Conservation (phyloP, 768 basidiomycete genomes). For the Sarcodon sp. region DNA sequence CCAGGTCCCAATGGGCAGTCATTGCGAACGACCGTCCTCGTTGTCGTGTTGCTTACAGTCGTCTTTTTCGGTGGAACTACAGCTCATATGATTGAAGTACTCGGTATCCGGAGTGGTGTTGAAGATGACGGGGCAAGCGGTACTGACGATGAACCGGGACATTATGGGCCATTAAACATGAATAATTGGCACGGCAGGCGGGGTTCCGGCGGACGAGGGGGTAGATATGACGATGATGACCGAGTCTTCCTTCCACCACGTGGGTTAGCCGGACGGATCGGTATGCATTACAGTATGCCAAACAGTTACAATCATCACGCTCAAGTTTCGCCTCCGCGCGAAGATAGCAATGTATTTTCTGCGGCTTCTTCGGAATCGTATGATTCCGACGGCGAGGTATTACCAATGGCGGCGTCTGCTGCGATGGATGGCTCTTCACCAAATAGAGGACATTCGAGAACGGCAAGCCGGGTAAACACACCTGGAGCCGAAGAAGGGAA, state of each 20-base stretch:
- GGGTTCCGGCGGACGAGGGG: constrained; percentile 21
- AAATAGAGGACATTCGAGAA: not conserved
- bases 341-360: constrained; percentile 34
- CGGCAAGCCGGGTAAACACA: not conserved
- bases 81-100: constrained; percentile 87
- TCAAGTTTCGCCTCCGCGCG: constrained; percentile 11
- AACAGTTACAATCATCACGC: constrained; percentile 51
- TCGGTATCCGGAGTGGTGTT: constrained; percentile 92
- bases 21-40: constrained; percentile 84
- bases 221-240: constrained; percentile 20
- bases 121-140: constrained; percentile 75
- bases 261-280: constrained; percentile 24
- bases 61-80: constrained; percentile 96
- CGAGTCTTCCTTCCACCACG: constrained; percentile 10
- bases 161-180: constrained; percentile 17
- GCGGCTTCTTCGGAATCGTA: constrained; percentile 64
- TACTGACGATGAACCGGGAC: constrained; percentile 37
- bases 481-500: constrained; percentile 52
- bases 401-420: constrained; percentile 54
- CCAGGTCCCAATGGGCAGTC: constrained; percentile 88
- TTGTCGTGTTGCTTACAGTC: constrained; percentile 92
- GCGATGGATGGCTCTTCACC: not conserved
- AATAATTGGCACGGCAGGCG: constrained; percentile 16
- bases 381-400: constrained; percentile 70
- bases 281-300: constrained; percentile 37